Percentiles rank a stretch among this genome's conserved stretches.
phyloP scores from a whole-genome alignment of 2,329 filamentous ascomycete species.

The Talaromyces sp. region DNA sequence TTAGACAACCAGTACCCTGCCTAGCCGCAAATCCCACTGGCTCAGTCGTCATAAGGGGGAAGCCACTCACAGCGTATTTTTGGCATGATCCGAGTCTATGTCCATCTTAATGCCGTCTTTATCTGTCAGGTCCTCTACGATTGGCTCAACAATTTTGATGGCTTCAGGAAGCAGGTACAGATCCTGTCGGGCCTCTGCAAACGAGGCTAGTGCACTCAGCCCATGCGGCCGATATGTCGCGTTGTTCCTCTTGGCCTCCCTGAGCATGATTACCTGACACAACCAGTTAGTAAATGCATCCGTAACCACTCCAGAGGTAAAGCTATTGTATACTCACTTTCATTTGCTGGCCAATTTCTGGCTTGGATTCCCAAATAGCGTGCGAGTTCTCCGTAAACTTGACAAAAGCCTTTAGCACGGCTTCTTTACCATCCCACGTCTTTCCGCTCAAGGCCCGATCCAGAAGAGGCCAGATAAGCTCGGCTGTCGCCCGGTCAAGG shows the following conservation, averaged over 20 bases:
- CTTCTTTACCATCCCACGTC: conserved; percentile 89
- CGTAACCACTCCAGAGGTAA: no score
- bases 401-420: conserved; percentile 72
- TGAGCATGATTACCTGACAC: conserved; percentile 58
- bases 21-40: neutral
- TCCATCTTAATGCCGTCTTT: conserved; percentile 62
- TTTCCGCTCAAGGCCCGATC: conserved; percentile 80
- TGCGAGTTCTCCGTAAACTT: conserved; percentile 65
- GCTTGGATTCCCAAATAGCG: conserved; percentile 52
- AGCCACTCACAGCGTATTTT: conserved; percentile 26
- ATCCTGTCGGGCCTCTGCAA: conserved; percentile 63
- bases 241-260: conserved; percentile 91
- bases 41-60: neutral
- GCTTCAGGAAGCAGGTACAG: conserved; percentile 66
- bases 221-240: conserved; percentile 74
- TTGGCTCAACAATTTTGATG: conserved; percentile 56
- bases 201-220: conserved; percentile 65
- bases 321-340: conserved; percentile 48
- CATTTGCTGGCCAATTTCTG: conserved; percentile 59
- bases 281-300: conserved; percentile 11
- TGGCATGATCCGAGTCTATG: conserved; percentile 49
- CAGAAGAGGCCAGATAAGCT: conserved; percentile 72
- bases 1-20: neutral
- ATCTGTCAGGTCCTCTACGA: conserved; percentile 55
- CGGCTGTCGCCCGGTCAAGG: conserved; percentile 54